Percentiles rank a stretch among this genome's conserved stretches.
phyloP scores from a whole-genome alignment of 257 asterid genomes.

The Rubia yunnanensis region DNA sequence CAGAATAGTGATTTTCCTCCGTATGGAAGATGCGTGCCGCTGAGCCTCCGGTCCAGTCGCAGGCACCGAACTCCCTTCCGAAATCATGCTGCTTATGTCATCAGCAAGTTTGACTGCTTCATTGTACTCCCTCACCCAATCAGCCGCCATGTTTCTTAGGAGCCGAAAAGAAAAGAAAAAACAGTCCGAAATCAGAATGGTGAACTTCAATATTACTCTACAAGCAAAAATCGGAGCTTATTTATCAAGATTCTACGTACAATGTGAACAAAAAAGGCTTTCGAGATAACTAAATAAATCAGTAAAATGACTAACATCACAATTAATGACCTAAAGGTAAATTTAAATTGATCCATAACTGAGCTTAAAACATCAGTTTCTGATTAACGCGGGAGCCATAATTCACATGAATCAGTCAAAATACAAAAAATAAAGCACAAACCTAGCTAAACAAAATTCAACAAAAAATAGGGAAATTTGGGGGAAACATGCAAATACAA shows the following conservation, averaged over 20 bases:
- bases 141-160: constrained; percentile 52
- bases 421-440: background rate
- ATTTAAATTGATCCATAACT: constrained; percentile 1
- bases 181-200: background rate
- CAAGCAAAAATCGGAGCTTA: background rate
- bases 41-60: constrained; percentile 72
- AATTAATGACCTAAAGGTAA: background rate
- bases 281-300: background rate
- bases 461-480: background rate
- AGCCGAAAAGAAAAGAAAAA: background rate
- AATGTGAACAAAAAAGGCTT: background rate
- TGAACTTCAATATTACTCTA: background rate
- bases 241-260: background rate
- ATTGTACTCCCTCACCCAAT: constrained; percentile 92
- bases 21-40: constrained; percentile 69
- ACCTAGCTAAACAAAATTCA: background rate
- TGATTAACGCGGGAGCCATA: too few species aligned
- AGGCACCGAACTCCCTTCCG: constrained; percentile 65
- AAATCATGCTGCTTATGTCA: constrained; percentile 75
- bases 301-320: background rate
- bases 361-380: background rate
- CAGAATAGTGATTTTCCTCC: constrained; percentile 86
- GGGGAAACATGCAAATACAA: background rate
- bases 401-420: background rate
- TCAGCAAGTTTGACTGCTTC: constrained; percentile 87